These are phyloP conservation scores for Setaria viridis DNA, from an alignment of 202 grass and related monocot species.

Conservation along the genomic window DNA sequence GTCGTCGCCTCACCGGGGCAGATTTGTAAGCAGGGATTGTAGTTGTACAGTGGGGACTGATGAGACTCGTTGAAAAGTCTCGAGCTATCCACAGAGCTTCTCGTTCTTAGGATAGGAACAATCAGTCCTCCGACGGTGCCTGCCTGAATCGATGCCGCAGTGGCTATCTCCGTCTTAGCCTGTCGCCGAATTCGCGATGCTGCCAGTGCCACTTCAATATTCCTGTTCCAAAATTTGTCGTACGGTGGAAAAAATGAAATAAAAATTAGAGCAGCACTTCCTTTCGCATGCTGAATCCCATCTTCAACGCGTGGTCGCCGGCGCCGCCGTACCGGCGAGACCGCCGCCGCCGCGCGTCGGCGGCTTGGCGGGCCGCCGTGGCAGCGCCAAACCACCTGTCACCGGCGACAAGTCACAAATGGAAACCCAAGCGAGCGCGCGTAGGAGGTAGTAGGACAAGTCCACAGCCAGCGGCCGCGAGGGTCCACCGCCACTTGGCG, in stretches of 20 bases:
- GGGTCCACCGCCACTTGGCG: conserved; percentile 42
- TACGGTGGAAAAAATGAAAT: too few species aligned
- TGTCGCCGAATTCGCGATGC: neutral
- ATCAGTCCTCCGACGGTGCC: neutral
- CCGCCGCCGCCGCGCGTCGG: neutral
- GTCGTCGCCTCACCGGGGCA: neutral
- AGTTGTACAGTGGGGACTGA: neutral
- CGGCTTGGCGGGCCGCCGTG: neutral
- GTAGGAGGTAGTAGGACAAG: neutral
- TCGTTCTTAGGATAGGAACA: too few species aligned
- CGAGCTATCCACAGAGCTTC: neutral
- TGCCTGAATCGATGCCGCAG: neutral
- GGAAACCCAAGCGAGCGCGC: neutral
- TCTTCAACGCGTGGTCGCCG: neutral
- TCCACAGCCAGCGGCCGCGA: neutral
- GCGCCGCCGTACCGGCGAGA: neutral
- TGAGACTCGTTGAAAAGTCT: neutral
- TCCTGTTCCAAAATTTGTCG: neutral
- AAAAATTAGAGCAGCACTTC: neutral
- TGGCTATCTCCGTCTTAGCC: neutral
- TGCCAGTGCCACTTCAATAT: neutral
- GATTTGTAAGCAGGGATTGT: conserved; percentile 21
- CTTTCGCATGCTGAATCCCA: neutral
- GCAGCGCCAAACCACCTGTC: neutral
- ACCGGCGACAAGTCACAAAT: neutral